These are phyloP conservation scores for Xanthoceras sorbifolium DNA, from an alignment of 345 rosid species.

Conservation along the genomic window DNA sequence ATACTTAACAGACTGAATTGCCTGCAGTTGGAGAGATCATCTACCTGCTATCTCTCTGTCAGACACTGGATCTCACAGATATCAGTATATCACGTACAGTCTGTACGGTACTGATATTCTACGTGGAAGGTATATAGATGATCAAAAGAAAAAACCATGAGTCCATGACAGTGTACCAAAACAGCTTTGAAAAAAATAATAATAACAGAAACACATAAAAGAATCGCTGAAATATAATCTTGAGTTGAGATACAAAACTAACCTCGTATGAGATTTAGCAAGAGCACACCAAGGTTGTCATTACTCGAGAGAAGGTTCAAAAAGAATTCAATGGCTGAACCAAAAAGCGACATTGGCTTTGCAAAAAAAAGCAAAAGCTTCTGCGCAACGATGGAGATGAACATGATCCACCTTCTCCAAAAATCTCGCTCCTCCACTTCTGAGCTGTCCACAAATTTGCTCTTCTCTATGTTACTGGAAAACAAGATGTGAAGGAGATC, in stretches of 20 bases:
- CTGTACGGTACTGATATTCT: too few species aligned
- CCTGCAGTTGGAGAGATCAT: too few species aligned
- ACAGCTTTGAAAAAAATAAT: neutral
- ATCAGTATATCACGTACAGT: too few species aligned
- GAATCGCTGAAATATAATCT: neutral
- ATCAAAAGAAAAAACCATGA: neutral
- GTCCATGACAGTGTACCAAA: neutral
- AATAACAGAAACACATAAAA: neutral
- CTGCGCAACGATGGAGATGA: slow-evolving; percentile 50
- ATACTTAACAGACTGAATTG: too few species aligned
- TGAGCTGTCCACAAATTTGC: slow-evolving; percentile 48
- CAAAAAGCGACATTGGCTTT: slow-evolving; percentile 42
- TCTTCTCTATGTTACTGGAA: slow-evolving; percentile 40
- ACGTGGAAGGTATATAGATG: too few species aligned
- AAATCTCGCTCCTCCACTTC: slow-evolving; percentile 38
- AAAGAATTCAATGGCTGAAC: slow-evolving; percentile 40
- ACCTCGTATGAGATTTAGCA: slow-evolving; percentile 38
- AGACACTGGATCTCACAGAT: too few species aligned
- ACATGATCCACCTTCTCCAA: slow-evolving; percentile 53
- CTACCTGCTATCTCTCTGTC: too few species aligned
- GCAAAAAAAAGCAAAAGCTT: slow-evolving; percentile 41
- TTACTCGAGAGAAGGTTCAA: slow-evolving; percentile 56
- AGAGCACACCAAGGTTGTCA: slow-evolving; percentile 31
- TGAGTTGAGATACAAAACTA: neutral
- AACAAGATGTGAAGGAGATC: slow-evolving; percentile 52